phyloP scores from a whole-genome alignment of 164 flowering plant genomes.

The Amborella trichopoda region DNA sequence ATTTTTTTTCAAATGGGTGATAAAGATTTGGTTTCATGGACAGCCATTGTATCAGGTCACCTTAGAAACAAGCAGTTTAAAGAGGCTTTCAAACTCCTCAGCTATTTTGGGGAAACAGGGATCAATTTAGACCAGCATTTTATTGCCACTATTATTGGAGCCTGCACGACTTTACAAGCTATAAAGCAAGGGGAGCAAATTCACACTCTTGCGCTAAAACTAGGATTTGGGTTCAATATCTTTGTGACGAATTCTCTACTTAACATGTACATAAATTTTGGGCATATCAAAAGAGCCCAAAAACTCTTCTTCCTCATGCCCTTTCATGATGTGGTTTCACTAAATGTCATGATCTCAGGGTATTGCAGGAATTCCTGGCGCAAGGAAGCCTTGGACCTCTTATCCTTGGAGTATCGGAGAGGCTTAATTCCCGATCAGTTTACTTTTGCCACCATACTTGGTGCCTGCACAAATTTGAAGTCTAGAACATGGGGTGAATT shows the following conservation, averaged over 20 bases:
- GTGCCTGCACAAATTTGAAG: slow-evolving; percentile 5
- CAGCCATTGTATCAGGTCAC: background rate
- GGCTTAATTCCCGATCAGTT: slow-evolving; percentile 9
- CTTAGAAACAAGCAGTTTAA: background rate
- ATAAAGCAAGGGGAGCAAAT: slow-evolving; percentile 6
- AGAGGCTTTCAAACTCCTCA: background rate
- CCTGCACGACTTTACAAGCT: background rate
- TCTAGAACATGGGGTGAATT: slow-evolving; percentile 1
- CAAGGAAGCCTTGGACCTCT: slow-evolving; percentile 1
- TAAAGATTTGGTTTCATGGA: slow-evolving; percentile 1
- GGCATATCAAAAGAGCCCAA: background rate
- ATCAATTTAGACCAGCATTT: slow-evolving; percentile 4
- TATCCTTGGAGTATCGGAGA: slow-evolving; percentile 3
- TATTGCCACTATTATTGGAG: slow-evolving; percentile 5
- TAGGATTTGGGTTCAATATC: slow-evolving; percentile 2
- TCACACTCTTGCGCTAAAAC: slow-evolving; percentile 6
- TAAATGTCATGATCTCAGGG: slow-evolving; percentile 6
- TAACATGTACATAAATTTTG: slow-evolving; percentile 6
- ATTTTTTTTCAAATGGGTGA: background rate
- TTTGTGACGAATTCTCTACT: slow-evolving; percentile 6
- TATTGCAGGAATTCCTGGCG: slow-evolving; percentile 5
- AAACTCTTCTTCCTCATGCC: slow-evolving; percentile 1
- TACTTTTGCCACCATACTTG: slow-evolving; percentile 2
- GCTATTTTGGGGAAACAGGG: slow-evolving; percentile 3
- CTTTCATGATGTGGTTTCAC: slow-evolving; percentile 4